Evolutionary conservation across 331 rosid species (phyloP).

Genomic region (Quercus lobata): DNA sequence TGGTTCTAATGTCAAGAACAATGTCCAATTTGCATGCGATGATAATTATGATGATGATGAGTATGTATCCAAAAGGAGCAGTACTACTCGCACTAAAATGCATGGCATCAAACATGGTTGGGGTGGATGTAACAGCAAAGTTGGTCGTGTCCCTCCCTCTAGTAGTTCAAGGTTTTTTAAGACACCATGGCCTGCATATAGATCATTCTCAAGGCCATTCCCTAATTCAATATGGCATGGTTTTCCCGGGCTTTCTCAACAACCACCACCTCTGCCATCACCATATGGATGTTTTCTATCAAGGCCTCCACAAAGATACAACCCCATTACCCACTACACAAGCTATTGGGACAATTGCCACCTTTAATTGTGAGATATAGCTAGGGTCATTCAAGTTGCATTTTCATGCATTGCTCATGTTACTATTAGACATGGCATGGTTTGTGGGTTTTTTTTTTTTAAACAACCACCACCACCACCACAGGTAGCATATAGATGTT

Average conservation of each 20-base stretch:
- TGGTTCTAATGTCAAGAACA: background rate
- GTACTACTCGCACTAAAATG: background rate
- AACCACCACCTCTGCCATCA: background rate
- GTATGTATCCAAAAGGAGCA: background rate
- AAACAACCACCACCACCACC: no score
- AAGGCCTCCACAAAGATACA: no score
- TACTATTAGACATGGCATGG: background rate
- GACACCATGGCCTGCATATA: no score
- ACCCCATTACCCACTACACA: background rate
- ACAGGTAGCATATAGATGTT: no score
- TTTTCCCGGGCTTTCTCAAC: background rate
- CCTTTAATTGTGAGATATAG: background rate
- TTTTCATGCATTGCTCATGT: no score
- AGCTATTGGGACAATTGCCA: background rate
- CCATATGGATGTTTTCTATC: no score
- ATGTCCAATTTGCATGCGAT: background rate
- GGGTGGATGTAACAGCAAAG: no score
- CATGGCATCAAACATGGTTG: background rate
- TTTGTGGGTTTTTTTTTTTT: no score
- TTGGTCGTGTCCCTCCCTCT: background rate
- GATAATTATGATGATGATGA: background rate
- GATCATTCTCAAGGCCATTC: no score
- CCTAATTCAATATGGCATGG: no score
- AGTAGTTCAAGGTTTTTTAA: background rate
- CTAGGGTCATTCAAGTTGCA: no score